These are phyloP conservation scores for Colletotrichum plurivorum DNA, from an alignment of 2,329 filamentous ascomycete genomes.

Conservation along the genomic window DNA sequence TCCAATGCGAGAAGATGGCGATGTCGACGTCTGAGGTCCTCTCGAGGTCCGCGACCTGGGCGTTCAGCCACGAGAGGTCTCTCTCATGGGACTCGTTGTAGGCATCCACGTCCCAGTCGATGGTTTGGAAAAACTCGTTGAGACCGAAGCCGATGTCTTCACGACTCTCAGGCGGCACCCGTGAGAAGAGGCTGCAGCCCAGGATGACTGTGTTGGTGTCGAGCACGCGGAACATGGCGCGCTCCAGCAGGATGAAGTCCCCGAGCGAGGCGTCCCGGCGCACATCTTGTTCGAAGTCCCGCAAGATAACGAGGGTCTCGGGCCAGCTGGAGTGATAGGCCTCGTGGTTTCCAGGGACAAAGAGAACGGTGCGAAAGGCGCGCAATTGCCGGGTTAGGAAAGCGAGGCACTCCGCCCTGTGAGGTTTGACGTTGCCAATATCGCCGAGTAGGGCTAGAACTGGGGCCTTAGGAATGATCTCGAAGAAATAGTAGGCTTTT, in stretches of 20 bases:
- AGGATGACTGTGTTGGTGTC: slow-evolving; percentile 48
- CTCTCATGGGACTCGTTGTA: slow-evolving; percentile 55
- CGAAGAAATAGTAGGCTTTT: slow-evolving; percentile 63
- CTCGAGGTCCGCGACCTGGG: slow-evolving; percentile 47
- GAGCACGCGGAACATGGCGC: slow-evolving; percentile 44
- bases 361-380: slow-evolving; percentile 64
- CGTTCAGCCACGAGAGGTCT: slow-evolving; percentile 61
- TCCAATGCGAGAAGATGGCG: slow-evolving; percentile 59
- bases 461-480: slow-evolving; percentile 61
- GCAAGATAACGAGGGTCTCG: slow-evolving; percentile 47
- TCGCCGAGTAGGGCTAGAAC: slow-evolving; percentile 71
- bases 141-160: slow-evolving; percentile 58
- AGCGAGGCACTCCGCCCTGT: slow-evolving; percentile 57
- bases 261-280: slow-evolving; percentile 47
- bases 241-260: slow-evolving; percentile 57
- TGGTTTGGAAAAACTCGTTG: slow-evolving; percentile 67
- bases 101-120: slow-evolving; percentile 53
- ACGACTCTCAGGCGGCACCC: slow-evolving; percentile 54
- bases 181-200: slow-evolving; percentile 63
- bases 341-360: slow-evolving; percentile 71
- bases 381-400: slow-evolving; percentile 65
- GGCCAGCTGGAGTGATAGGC: slow-evolving; percentile 60
- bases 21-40: slow-evolving; percentile 44
- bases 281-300: slow-evolving; percentile 49
- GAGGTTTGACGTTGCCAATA: slow-evolving; percentile 60